Conservation (phyloP, 805 yeast genomes). For the Cyberlindnera xishuangbannaensis region DNA sequence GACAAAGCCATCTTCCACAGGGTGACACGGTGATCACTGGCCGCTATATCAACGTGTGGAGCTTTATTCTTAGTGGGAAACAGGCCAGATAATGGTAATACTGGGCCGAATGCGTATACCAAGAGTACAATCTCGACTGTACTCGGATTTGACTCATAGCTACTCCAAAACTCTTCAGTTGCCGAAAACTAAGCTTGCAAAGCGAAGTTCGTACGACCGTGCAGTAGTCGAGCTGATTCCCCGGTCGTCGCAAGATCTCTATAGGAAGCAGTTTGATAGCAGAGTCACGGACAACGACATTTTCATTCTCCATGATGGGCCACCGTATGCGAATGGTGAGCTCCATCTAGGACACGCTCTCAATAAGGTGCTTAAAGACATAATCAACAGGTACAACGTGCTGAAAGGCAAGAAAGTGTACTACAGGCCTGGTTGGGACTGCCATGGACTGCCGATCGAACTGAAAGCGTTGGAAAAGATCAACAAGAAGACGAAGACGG, state of each 20-base stretch:
- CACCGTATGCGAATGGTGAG: constrained; percentile 97
- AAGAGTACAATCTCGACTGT: constrained; percentile 4
- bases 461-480: constrained; percentile 63
- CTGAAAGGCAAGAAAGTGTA: constrained; percentile 55
- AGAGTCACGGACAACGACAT: constrained; percentile 30
- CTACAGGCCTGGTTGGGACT: constrained; percentile 96
- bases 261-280: constrained; percentile 50
- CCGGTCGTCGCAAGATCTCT: constrained; percentile 52
- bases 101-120: not conserved
- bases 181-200: constrained; percentile 67
- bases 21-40: too few relatives aligned
- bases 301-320: constrained; percentile 90
- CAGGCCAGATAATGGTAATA: not conserved
- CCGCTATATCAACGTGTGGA: too few relatives aligned
- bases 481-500: constrained; percentile 29
- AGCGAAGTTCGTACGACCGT: constrained; percentile 44
- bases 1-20: too few relatives aligned
- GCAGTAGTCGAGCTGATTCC: constrained; percentile 41
- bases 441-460: constrained; percentile 97
- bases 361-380: constrained; percentile 85
- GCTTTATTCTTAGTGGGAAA: not conserved
- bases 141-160: constrained; percentile 19
- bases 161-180: constrained; percentile 31
- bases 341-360: constrained; percentile 89
- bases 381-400: constrained; percentile 67